Percentiles rank a stretch among this genome's conserved stretches.
phyloP scores from a whole-genome alignment of 140 eudicot genomes.

The Oenanthe javanica region DNA sequence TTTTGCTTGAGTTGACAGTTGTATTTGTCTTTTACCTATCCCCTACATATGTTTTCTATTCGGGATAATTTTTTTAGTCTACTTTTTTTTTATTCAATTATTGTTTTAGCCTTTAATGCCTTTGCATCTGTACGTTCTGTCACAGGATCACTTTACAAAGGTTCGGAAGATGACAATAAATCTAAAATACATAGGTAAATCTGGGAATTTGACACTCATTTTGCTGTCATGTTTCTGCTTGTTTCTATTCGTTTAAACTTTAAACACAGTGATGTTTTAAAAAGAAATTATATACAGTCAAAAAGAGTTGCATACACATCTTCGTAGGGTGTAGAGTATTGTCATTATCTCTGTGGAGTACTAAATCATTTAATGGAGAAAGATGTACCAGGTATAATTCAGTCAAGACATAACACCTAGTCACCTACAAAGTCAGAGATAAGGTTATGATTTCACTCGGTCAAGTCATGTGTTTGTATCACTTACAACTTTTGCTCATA shows the following conservation, averaged over 20 bases:
- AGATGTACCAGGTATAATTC: neutral
- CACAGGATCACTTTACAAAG: slow-evolving; percentile 73
- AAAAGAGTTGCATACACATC: neutral
- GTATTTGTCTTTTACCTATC: no score
- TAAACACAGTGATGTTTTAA: no score
- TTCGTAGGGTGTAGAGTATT: neutral
- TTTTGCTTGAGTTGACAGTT: neutral
- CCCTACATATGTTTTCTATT: no score
- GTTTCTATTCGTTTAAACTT: neutral
- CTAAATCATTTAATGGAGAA: neutral
- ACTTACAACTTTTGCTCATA: no score
- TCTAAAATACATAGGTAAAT: slow-evolving; percentile 77
- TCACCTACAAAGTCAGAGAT: no score
- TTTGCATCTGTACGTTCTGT: slow-evolving; percentile 16
- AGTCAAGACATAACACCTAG: no score
- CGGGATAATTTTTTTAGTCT: no score
- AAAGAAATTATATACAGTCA: neutral
- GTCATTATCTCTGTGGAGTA: neutral
- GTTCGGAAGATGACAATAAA: slow-evolving; percentile 61
- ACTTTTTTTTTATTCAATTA: neutral
- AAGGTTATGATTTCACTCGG: no score
- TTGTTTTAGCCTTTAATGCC: neutral
- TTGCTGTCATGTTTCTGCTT: neutral
- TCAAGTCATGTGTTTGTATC: no score
- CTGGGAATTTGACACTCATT: neutral